Evolutionary conservation across 208 protist genomes (phyloP).

Genomic region (Trypanosoma grayi): DNA sequence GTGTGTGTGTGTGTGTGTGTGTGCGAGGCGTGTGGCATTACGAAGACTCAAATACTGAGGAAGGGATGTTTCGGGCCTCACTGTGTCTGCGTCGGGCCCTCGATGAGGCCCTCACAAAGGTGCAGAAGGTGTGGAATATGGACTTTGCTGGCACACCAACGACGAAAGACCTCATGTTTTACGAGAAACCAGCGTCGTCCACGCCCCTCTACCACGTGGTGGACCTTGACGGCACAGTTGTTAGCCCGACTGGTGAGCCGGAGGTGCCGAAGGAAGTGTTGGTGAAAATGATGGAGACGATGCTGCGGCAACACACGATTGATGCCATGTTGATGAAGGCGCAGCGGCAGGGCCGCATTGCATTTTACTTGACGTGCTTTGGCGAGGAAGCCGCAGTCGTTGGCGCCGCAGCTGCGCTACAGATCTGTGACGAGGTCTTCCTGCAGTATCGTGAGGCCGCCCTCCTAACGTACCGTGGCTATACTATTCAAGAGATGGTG

Average conservation of each 20-base stretch:
- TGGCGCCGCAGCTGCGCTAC: conserved; percentile 86
- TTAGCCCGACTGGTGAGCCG: conserved; percentile 16
- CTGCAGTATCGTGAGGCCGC: conserved; percentile 95
- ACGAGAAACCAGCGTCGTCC: conserved; percentile 30
- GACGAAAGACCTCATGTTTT: conserved; percentile 49
- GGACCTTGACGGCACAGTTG: conserved; percentile 50
- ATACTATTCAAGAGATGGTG: conserved; percentile 90
- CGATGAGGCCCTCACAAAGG: conserved; percentile 35
- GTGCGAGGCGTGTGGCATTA: too few species aligned
- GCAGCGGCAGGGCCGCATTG: conserved; percentile 95
- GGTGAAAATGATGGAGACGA: conserved; percentile 85
- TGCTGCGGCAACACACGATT: conserved; percentile 92
- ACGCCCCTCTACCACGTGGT: conserved; percentile 63
- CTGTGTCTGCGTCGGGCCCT: conserved; percentile 13
- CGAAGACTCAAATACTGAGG: too few species aligned
- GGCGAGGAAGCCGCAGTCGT: conserved; percentile 95
- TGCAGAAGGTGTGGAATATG: conserved; percentile 67
- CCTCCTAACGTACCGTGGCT: conserved; percentile 82
- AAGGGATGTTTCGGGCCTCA: conserved; percentile 9
- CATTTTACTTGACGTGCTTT: conserved; percentile 97
- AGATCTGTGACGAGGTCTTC: conserved; percentile 90
- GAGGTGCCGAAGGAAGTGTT: conserved; percentile 11
- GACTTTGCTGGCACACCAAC: conserved; percentile 50
- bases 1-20: too few species aligned
- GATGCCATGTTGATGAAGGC: conserved; percentile 93